A percentile compares a stretch with the other conserved stretches of the same genome.
These are phyloP conservation scores for Earliella scabrosa DNA, from an alignment of 1,284 basidiomycete genomes.

Conservation along the genomic window DNA sequence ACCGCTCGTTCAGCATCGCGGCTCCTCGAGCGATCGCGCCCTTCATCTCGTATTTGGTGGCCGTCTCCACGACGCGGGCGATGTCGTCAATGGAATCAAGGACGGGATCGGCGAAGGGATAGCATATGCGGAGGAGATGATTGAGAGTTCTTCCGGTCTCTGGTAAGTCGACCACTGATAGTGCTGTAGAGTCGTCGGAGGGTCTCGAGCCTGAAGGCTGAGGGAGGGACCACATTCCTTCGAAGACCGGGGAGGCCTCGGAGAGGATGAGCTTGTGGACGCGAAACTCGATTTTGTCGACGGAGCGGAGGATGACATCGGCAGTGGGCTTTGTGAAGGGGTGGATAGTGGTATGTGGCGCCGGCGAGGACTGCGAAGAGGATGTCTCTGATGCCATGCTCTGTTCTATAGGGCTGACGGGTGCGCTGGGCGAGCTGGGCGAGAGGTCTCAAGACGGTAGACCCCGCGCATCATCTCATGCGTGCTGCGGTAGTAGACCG, in stretches of 20 bases:
- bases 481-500: no score
- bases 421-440: neutral
- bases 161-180: neutral
- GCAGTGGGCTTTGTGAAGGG: neutral
- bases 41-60: slow-evolving; percentile 36
- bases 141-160: neutral
- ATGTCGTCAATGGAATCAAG: slow-evolving; percentile 18
- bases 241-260: slow-evolving; percentile 22
- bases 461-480: no score
- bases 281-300: slow-evolving; percentile 48
- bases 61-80: slow-evolving; percentile 33
- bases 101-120: slow-evolving; percentile 4
- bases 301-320: slow-evolving; percentile 50
- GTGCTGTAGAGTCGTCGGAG: neutral
- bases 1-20: neutral
- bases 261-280: slow-evolving; percentile 43
- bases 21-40: neutral
- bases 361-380: no score
- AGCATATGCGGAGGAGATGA: slow-evolving; percentile 5
- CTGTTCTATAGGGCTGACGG: no score
- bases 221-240: slow-evolving; percentile 20
- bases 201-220: neutral
- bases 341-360: no score
- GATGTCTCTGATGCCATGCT: no score
- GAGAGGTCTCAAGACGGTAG: neutral